Conservation (phyloP, 2,329 filamentous ascomycete genomes). For the Tolypocladium tundrense region DNA sequence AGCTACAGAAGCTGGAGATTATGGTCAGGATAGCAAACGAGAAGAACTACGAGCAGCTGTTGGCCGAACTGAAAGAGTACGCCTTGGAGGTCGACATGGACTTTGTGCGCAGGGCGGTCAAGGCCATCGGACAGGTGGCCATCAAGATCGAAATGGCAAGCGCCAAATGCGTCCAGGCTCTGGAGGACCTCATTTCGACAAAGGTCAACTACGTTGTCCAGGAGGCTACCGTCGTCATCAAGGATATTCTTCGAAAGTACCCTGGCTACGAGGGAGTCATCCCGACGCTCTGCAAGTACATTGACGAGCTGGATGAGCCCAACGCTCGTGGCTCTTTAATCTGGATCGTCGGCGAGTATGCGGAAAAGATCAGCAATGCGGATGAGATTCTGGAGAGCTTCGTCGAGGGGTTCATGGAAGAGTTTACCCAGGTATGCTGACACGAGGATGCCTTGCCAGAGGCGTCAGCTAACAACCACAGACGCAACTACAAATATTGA, state of each 20-base stretch:
- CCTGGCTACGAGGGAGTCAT: slow-evolving; percentile 98
- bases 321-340: slow-evolving; percentile 84
- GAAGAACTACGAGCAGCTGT: slow-evolving; percentile 86
- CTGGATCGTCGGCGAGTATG: slow-evolving; percentile 98
- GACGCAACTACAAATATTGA: slow-evolving; percentile 97
- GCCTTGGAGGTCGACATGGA: slow-evolving; percentile 99
- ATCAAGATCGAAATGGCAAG: slow-evolving; percentile 96
- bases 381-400: slow-evolving; percentile 86
- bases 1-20: slow-evolving; percentile 94
- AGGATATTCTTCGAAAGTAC: slow-evolving; percentile 96
- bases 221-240: slow-evolving; percentile 97
- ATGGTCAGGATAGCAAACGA: slow-evolving; percentile 99
- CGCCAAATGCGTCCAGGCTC: slow-evolving; percentile 88
- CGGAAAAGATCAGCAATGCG: slow-evolving; percentile 98
- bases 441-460: no score
- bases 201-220: slow-evolving; percentile 99
- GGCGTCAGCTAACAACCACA: slow-evolving; percentile 22
- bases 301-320: slow-evolving; percentile 93
- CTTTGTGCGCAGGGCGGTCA: slow-evolving; percentile 87
- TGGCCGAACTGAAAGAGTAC: slow-evolving; percentile 94
- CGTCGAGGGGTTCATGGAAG: slow-evolving; percentile 88
- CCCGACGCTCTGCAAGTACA: slow-evolving; percentile 88
- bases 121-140: slow-evolving; percentile 92
- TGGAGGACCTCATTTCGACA: slow-evolving; percentile 88
- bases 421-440: slow-evolving; percentile 73